Evolutionary conservation across 345 rosid species (phyloP).

Genomic region (Viola odorata): DNA sequence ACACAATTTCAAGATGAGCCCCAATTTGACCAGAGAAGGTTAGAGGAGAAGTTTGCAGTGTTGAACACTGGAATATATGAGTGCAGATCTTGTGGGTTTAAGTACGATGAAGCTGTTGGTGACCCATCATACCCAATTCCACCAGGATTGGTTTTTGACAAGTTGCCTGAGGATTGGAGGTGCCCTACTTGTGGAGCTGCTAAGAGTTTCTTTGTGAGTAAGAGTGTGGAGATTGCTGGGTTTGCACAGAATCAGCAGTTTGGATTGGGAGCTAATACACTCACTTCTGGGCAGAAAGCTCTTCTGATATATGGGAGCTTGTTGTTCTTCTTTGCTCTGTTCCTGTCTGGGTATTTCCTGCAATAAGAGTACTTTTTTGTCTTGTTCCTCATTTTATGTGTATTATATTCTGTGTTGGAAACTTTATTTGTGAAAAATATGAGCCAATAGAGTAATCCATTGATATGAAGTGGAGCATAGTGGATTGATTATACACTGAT

Average conservation of each 20-base stretch:
- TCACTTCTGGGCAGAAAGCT: constrained; percentile 87
- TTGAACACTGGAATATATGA: constrained; percentile 90
- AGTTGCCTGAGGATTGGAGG: constrained; percentile 88
- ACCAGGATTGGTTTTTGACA: constrained; percentile 72
- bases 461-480: too few relatives aligned
- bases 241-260: constrained; percentile 93
- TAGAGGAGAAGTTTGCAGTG: constrained; percentile 92
- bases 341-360: constrained; percentile 78
- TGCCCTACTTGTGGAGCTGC: constrained; percentile 96
- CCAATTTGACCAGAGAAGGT: constrained; percentile 38
- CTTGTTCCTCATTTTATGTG: background rate
- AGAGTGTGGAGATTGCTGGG: constrained; percentile 95
- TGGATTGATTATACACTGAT: too few relatives aligned
- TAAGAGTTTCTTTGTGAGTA: constrained; percentile 72
- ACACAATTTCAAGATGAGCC: background rate
- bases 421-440: background rate
- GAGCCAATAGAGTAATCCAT: background rate
- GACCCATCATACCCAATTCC: constrained; percentile 87
- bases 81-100: constrained; percentile 91
- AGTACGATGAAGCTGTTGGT: constrained; percentile 82
- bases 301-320: constrained; percentile 73
- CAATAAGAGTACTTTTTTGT: constrained; percentile 27
- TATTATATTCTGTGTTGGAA: background rate
- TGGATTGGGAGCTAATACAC: constrained; percentile 82
- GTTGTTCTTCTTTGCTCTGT: constrained; percentile 57